These are phyloP conservation scores for Nepenthes alata DNA, from an alignment of 179 eudicot species.

Conservation along the genomic window DNA sequence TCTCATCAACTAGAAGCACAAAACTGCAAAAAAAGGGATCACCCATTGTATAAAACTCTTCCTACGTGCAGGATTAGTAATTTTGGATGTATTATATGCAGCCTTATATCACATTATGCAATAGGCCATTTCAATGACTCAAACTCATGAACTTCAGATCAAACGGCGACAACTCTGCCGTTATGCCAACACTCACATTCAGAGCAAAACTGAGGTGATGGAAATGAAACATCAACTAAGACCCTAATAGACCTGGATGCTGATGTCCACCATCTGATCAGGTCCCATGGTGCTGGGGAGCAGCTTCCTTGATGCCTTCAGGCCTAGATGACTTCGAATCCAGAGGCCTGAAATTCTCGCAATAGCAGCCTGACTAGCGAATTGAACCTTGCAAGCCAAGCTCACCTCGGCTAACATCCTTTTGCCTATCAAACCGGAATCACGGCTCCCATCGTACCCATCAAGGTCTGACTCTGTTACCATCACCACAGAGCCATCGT, in stretches of 20 bases:
- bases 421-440: constrained; percentile 6
- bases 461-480: constrained; percentile 52
- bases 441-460: constrained; percentile 29
- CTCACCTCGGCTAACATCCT: constrained; percentile 14
- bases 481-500: constrained; percentile 64
- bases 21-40: too few relatives aligned
- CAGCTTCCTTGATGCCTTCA: constrained; percentile 17
- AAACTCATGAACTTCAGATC: too few relatives aligned
- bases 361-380: constrained; percentile 54
- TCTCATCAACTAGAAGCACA: neutral
- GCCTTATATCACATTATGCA: too few relatives aligned
- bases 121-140: too few relatives aligned
- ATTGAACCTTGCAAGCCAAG: constrained; percentile 40
- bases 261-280: constrained; percentile 26
- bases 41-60: too few relatives aligned
- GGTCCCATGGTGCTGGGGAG: constrained; percentile 23
- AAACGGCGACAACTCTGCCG: too few relatives aligned
- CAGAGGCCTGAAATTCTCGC: constrained; percentile 69
- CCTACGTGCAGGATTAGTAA: too few relatives aligned
- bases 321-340: constrained; percentile 40
- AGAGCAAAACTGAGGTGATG: too few relatives aligned
- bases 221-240: too few relatives aligned
- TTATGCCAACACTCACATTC: too few relatives aligned
- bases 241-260: constrained; percentile 44
- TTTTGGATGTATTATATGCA: too few relatives aligned